Conservation (phyloP, 2,329 filamentous ascomycete genomes). For the Aspergillus glaucus region DNA sequence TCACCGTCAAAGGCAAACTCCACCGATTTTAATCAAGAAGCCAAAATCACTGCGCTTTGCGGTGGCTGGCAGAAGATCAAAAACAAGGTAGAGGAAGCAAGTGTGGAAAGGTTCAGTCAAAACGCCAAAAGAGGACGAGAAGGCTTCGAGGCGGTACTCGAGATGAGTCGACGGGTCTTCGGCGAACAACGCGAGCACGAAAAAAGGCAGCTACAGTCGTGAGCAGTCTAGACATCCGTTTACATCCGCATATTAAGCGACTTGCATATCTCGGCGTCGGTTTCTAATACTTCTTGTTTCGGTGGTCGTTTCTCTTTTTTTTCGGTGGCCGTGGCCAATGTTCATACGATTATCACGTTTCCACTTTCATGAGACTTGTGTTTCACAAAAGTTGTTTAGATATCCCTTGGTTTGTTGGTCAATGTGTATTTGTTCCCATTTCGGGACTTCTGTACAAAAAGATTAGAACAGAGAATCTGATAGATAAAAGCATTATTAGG, state of each 20-base stretch:
- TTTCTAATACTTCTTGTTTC: slow-evolving; percentile 10
- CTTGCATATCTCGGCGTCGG: slow-evolving; percentile 28
- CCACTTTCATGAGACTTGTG: slow-evolving; percentile 5
- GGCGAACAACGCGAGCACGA: slow-evolving; percentile 73
- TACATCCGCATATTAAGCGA: slow-evolving; percentile 19
- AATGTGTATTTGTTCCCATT: background rate
- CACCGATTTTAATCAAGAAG: slow-evolving; percentile 82
- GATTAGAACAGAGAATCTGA: background rate
- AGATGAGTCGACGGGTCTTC: slow-evolving; percentile 87
- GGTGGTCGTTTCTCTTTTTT: slow-evolving; percentile 1
- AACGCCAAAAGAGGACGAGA: slow-evolving; percentile 87
- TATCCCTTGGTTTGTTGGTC: background rate
- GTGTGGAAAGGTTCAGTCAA: slow-evolving; percentile 81
- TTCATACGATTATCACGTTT: background rate
- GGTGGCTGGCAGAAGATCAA: slow-evolving; percentile 97
- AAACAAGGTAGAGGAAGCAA: slow-evolving; percentile 90
- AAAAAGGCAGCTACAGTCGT: slow-evolving; percentile 36
- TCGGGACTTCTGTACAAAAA: background rate
- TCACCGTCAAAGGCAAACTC: slow-evolving; percentile 41
- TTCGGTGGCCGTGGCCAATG: background rate
- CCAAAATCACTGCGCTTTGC: slow-evolving; percentile 86
- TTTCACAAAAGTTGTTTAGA: slow-evolving; percentile 6
- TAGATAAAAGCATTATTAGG: background rate
- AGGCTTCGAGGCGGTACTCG: slow-evolving; percentile 89
- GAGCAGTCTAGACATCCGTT: slow-evolving; percentile 2